Evolutionary conservation across 1,139 yeast species (phyloP), one percentile per base, ranked within the genome.

Genomic region (Arxiozyma bovina): DNA sequence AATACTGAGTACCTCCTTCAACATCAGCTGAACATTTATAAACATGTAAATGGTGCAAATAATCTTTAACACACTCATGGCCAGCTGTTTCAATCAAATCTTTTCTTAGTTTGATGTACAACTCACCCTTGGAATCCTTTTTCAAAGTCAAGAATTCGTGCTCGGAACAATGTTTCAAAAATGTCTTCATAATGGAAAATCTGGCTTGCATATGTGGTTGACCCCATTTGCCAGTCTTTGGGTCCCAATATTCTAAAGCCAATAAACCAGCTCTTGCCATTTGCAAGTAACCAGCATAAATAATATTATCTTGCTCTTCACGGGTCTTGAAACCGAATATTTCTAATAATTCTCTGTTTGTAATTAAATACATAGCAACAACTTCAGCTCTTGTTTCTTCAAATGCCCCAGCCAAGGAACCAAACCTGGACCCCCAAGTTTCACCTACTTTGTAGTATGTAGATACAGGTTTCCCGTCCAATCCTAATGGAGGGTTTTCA

Each of bases 151-250:
- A 71, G 53, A 76, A 74, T 51, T 80, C 83, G 38, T 85, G 81
- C 30, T 75, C 78, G n/a, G 72, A 67, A 22, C 86, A 85, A 4
- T 94, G 90, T 54, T 82, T 76, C 64, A 85, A 73, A 66, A 87
- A 82, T 38, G 84, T 79, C 73, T 86, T 87, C 77, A 87, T 77
- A 62, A 89, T 88, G 43, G 93, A 87, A 70, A 80, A 89, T 67
- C 96, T 77, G 7, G 96, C 96, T 74, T 88, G 96, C 90, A 88
- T 87, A 68, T 89, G 96, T n/a, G 96, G 83, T 73, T 89, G 96
- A 42, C 96, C 96, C 96, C 96, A 89, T 70, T 87, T 87, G 58
- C 76, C 73, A 42, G 88, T 77, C 49, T 73, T 70, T 46, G 96
- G 96, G 69, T 88, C 96, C 89, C 94, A 89, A 70, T 78, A 87